Evolutionary conservation across 495 filamentous ascomycete genomes (phyloP).

Genomic region (Aspergillus cristatus): DNA sequence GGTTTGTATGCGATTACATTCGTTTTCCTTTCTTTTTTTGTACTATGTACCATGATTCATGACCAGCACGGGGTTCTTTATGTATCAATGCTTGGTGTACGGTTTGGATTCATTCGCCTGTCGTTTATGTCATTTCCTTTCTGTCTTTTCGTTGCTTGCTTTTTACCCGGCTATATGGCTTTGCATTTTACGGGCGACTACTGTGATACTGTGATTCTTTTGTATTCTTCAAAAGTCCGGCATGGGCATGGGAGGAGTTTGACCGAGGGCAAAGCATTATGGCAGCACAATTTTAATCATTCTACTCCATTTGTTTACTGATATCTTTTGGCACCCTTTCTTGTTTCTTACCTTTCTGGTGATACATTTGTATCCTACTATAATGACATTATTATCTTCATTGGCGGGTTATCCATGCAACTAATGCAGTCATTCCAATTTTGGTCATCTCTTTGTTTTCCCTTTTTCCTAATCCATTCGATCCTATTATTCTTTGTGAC

Average conservation of each 20-base stretch:
- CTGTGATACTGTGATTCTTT: slow-evolving; percentile 2
- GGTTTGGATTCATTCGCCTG: slow-evolving; percentile 3
- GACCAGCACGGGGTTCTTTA: slow-evolving; percentile 8
- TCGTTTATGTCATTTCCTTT: background rate
- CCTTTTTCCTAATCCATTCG: too few species aligned
- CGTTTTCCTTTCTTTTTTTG: too few species aligned
- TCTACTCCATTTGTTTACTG: too few species aligned
- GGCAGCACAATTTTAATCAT: slow-evolving; percentile 23
- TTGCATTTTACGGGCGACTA: slow-evolving; percentile 1
- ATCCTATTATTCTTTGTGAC: background rate
- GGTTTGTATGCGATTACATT: too few species aligned
- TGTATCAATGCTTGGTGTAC: slow-evolving; percentile 1
- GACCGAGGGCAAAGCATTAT: slow-evolving; percentile 14
- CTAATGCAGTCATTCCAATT: too few species aligned
- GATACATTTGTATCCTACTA: slow-evolving; percentile 1
- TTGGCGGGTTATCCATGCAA: too few species aligned
- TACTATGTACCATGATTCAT: slow-evolving; percentile 8
- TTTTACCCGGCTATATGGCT: slow-evolving; percentile 1
- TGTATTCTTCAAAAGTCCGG: slow-evolving; percentile 16
- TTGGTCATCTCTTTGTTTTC: too few species aligned
- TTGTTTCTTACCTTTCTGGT: slow-evolving; percentile 1
- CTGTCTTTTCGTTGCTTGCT: background rate
- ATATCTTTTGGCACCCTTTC: slow-evolving; percentile 1
- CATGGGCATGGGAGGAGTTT: slow-evolving; percentile 39
- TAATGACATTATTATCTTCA: background rate